These are phyloP conservation scores for Colletotrichum sp. DNA, from an alignment of 2,329 filamentous ascomycete species.

Conservation along the genomic window DNA sequence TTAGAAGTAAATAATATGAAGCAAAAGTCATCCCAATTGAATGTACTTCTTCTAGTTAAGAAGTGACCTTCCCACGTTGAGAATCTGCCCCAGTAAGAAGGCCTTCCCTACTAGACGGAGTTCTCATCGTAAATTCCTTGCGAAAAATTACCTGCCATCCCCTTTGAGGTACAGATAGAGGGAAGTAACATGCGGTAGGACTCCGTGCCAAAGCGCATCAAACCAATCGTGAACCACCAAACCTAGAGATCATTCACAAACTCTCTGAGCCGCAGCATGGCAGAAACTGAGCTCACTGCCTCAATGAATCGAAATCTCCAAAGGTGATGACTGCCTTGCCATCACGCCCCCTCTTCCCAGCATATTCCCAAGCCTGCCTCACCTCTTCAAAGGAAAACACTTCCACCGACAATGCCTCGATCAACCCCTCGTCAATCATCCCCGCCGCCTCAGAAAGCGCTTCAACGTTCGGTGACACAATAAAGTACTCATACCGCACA, in stretches of 20 bases:
- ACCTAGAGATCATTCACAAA: too few relatives aligned
- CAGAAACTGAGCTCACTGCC: background rate
- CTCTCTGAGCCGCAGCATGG: too few relatives aligned
- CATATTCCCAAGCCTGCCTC: background rate
- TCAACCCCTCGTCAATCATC: conserved; percentile 26
- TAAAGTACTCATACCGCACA: conserved; percentile 33
- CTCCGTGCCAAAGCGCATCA: too few relatives aligned
- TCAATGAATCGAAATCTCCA: background rate
- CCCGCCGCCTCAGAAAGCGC: conserved; percentile 22
- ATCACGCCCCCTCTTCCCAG: background rate
- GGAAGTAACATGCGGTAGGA: too few relatives aligned
- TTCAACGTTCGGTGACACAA: conserved; percentile 27
- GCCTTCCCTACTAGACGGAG: too few relatives aligned
- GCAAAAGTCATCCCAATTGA: background rate
- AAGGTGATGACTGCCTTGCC: background rate
- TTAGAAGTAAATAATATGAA: background rate
- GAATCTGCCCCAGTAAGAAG: background rate
- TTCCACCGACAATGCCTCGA: background rate
- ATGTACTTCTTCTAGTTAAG: background rate
- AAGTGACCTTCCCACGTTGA: background rate
- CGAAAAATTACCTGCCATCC: fast-evolving
- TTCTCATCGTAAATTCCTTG: too few relatives aligned
- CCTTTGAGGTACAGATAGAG: too few relatives aligned
- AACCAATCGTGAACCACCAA: too few relatives aligned
- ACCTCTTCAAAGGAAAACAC: background rate